Evolutionary conservation across 2,329 filamentous ascomycete genomes (phyloP), one percentile per base, ranked within the genome.

Genomic region (Trichoderma sp.): DNA sequence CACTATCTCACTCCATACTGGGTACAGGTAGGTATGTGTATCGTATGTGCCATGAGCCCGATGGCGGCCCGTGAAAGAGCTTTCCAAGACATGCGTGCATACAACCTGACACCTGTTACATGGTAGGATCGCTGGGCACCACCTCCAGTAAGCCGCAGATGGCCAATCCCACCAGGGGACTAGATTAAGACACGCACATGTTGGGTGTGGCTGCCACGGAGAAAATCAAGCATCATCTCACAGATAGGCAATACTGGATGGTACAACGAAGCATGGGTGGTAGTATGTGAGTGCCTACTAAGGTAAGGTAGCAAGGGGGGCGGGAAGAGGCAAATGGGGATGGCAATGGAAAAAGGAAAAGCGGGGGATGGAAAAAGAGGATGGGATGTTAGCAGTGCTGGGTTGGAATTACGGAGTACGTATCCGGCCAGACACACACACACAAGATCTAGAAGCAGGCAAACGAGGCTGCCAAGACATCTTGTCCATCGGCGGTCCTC

Each of bases 401-500:
- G 41, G 41, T 38, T 45, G 18, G 41, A 53, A 29, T 21, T 21
- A 56, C 50, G 21, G 50, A 56, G 50, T 56, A 33, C 27, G 21
- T 9, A 41, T 21, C 12, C 29, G 18, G 4, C 29, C 45, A 6
- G 5, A 33, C 11, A 31, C 21, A 35, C 21, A 35, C 31, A 45
- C 41, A 45, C 41, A 16, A 41, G 38, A 66, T 66, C 16, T 66
- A n/a, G 18, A 31, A 50, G 16, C 16, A 31, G 38, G 35, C 53
- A 62, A 45, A 62, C 67, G 45, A 71, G 67, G 67, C 67, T 60
- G 53, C 53, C 53, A 71, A 71, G 67, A 62, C 21, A 21, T 59
- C 35, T 11, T 18, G 27, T 24, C 33, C n/a, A 14, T 41, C 2
- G 41, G 27, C 27, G 11, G 18, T 18, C 33, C 4, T 62, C 67